Conservation (phyloP, 2,329 filamentous ascomycete genomes). For the Ophiocordyceps polyrhachis-furcata region DNA sequence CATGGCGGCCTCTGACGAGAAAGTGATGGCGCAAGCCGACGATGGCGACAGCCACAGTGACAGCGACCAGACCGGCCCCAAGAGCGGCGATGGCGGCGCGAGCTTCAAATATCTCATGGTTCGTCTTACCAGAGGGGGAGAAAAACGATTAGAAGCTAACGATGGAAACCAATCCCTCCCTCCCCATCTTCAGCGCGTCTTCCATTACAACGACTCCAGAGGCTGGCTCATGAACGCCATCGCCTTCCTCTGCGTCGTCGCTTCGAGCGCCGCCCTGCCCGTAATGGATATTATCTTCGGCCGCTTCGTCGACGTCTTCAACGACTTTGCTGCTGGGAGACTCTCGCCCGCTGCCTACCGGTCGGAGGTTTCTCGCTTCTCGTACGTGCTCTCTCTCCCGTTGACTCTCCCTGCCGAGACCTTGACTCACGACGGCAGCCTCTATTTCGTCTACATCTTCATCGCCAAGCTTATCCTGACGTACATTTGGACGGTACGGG, state of each 20-base stretch:
- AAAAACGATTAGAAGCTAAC: background rate
- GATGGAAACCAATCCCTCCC: background rate
- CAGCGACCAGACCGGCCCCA: background rate
- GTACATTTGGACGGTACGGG: constrained; percentile 29
- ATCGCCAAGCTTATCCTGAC: constrained; percentile 32
- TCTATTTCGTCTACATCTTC: constrained; percentile 41
- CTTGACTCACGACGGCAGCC: constrained; percentile 12
- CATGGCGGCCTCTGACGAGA: background rate
- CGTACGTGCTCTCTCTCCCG: constrained; percentile 11
- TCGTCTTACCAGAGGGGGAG: background rate
- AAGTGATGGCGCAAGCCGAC: background rate
- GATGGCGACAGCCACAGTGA: constrained; percentile 10
- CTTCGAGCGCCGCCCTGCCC: constrained; percentile 21
- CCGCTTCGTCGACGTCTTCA: constrained; percentile 33
- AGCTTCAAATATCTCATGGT: constrained; percentile 11
- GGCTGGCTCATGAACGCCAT: constrained; percentile 19
- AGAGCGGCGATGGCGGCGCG: constrained; percentile 1
- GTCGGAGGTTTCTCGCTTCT: constrained; percentile 24
- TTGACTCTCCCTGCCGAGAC: background rate
- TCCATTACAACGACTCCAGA: constrained; percentile 17
- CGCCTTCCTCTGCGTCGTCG: constrained; percentile 18
- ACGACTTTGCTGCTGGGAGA: constrained; percentile 29
- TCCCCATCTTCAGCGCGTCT: constrained; percentile 12
- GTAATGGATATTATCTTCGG: constrained; percentile 43
- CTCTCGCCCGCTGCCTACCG: constrained; percentile 28